phyloP scores from a whole-genome alignment of 495 filamentous ascomycete species.

The Tuber borchii region DNA sequence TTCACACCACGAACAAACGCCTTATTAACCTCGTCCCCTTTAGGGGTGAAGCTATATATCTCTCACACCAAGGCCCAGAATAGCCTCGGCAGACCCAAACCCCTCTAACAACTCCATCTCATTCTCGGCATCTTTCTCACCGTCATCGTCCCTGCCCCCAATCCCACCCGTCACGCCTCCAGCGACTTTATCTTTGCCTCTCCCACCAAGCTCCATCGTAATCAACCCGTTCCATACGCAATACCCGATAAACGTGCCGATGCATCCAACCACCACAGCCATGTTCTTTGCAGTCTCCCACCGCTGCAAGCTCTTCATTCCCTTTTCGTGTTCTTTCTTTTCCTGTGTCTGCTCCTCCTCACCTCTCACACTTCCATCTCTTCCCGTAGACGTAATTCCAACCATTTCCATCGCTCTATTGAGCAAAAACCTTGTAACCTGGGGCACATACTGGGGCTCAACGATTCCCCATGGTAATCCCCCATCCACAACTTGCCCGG shows the following conservation, averaged over 20 bases:
- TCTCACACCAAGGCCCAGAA: constrained; percentile 18
- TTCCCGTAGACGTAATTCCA: not conserved
- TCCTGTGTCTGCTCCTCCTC: constrained; percentile 16
- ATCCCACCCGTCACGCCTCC: not conserved
- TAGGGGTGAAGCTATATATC: constrained; percentile 9
- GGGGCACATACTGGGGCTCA: constrained; percentile 30
- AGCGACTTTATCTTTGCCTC: not conserved
- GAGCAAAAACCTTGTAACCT: constrained; percentile 30
- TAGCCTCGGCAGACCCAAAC: constrained; percentile 19
- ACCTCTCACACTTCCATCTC: not conserved
- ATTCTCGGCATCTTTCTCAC: constrained; percentile 5
- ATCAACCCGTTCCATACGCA: constrained; percentile 34
- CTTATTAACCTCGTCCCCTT: constrained; percentile 48
- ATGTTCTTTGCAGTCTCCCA: not conserved
- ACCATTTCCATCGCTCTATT: constrained; percentile 15
- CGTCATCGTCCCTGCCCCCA: constrained; percentile 5
- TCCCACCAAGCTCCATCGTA: constrained; percentile 11
- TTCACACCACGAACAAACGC: constrained; percentile 20
- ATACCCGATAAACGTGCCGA: constrained; percentile 31
- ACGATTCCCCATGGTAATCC: constrained; percentile 28
- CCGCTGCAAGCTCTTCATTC: constrained; percentile 7
- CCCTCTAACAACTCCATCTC: not conserved
- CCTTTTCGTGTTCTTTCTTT: constrained; percentile 13
- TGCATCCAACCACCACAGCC: constrained; percentile 15
- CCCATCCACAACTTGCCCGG: not conserved